These are phyloP conservation scores for Xylaria sp. DNA, from an alignment of 2,329 filamentous ascomycete species.

Conservation along the genomic window DNA sequence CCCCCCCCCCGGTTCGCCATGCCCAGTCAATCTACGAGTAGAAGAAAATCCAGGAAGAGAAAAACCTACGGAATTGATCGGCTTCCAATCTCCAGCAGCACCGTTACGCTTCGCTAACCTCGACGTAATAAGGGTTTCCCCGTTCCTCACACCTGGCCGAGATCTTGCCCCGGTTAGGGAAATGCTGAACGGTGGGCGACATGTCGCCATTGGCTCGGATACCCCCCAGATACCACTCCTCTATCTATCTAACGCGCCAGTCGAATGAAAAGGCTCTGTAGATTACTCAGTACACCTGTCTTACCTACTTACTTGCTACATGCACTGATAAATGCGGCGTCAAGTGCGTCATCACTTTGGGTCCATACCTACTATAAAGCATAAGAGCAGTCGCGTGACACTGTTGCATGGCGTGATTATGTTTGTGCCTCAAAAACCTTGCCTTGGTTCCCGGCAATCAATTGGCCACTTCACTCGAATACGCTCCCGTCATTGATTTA, in stretches of 20 bases:
- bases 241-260: background rate
- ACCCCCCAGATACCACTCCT: background rate
- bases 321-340: background rate
- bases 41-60: background rate
- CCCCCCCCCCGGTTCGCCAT: background rate
- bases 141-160: background rate
- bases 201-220: conserved; percentile 1
- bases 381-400: no score
- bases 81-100: background rate
- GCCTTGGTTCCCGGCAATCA: no score
- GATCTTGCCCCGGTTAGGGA: background rate
- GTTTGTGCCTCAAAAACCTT: background rate
- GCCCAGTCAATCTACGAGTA: no score
- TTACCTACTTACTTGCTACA: background rate
- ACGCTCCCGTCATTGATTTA: no score
- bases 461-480: no score
- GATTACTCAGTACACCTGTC: background rate
- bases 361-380: no score
- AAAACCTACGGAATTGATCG: background rate
- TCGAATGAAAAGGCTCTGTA: background rate
- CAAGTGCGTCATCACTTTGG: background rate
- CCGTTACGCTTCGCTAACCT: background rate
- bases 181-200: background rate
- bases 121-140: background rate
- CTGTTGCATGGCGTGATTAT: no score